Evolutionary conservation across 2,329 filamentous ascomycete species (phyloP).

Genomic region (Hymenoscyphus albidus): DNA sequence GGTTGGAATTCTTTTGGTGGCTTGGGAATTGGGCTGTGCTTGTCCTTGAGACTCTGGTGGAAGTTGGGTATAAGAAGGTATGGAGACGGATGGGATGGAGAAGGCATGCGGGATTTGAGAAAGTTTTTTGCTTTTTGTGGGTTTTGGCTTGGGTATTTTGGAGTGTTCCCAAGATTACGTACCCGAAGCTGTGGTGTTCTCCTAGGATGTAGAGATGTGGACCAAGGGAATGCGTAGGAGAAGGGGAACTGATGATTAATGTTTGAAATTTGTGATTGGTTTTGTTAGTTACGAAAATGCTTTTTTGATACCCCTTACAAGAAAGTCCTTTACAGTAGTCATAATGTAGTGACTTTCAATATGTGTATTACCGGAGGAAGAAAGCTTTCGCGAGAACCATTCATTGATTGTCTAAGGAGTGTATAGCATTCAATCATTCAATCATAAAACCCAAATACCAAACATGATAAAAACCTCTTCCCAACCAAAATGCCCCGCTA

Average conservation of each 20-base stretch:
- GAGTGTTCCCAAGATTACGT: background rate
- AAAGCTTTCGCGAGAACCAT: too few species aligned
- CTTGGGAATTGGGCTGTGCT: background rate
- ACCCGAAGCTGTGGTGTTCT: background rate
- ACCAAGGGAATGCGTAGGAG: too few species aligned
- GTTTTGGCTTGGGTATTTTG: background rate
- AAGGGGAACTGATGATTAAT: too few species aligned
- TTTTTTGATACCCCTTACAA: too few species aligned
- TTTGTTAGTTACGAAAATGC: too few species aligned
- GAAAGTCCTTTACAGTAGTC: too few species aligned
- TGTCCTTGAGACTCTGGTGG: background rate
- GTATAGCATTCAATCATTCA: background rate
- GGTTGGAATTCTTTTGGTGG: background rate
- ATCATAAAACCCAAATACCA: background rate
- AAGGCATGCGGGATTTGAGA: background rate
- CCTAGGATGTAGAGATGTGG: background rate
- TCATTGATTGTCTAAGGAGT: background rate
- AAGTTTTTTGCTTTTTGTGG: background rate
- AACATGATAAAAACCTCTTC: background rate
- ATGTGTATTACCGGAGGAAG: too few species aligned
- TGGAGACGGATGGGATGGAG: background rate
- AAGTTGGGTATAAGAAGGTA: background rate
- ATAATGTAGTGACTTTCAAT: too few species aligned
- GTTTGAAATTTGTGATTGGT: too few species aligned
- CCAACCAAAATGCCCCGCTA: background rate